Base-by-base conservation (phyloP, 1,284 basidiomycete species). In the Tilletia setariae region DNA sequence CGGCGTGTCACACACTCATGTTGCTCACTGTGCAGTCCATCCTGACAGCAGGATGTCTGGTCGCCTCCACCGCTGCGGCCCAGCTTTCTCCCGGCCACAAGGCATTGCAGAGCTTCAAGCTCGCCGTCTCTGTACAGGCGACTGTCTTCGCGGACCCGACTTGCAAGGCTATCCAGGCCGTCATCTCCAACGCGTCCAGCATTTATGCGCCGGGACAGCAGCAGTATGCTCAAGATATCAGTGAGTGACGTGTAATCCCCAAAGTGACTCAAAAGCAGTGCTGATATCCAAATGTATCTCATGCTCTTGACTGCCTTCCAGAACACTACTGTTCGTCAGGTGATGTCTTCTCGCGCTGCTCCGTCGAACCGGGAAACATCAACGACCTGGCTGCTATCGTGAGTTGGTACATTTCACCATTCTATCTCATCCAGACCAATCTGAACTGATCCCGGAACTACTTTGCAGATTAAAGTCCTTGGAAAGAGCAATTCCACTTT, bases 401-500 rank as follows among this genome's bases (percentile, higher is more conserved):
- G 44, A 64, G 67, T 63, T n/a, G n/a, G n/a, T n/a, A n/a, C n/a
- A n/a, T n/a, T n/a, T n/a, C n/a, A n/a, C n/a, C n/a, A n/a, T n/a
- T n/a, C n/a, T n/a, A n/a, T n/a, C n/a, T n/a, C n/a, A n/a, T n/a
- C n/a, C n/a, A n/a, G n/a, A n/a, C n/a, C n/a, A n/a, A n/a, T n/a
- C n/a, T n/a, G n/a, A n/a, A n/a, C n/a, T n/a, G n/a, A n/a, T n/a
- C n/a, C n/a, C n/a, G n/a, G n/a, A n/a, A n/a, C n/a, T n/a, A n/a
- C n/a, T n/a, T n/a, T n/a, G 23, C 32, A 72, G 70, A 32, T 72
- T 65, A 67, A 65, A 32, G 44, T 68, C 32, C 49, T 72, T 25
- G 70, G 13, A 2, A 32, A 25, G 13, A 32, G 28, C 25, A 61
- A 13, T 16, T 30, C 56, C 6, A 19, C 28, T 30, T 61, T 61